Base-by-base conservation (phyloP, 306 rosid genomes). In the Albizia julibrissin region DNA sequence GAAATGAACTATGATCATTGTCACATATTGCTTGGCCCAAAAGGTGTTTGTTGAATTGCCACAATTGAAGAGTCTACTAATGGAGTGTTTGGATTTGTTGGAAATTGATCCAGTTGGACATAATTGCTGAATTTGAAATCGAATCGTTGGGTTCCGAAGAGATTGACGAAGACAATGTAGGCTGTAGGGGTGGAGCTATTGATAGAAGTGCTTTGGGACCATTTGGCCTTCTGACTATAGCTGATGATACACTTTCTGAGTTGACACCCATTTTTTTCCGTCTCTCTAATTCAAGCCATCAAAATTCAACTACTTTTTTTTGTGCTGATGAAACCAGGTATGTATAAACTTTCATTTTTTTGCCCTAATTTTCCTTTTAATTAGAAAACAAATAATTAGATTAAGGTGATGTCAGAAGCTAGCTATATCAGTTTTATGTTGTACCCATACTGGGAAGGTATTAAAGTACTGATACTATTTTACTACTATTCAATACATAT, bases 261-360 rank as follows among this genome's bases (percentile, higher is more conserved):
- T 82, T 84, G 1, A 94, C 98, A 66, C 94, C 97, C 4, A 66
- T 94, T 71, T 92, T 90, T 79, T 92, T 94, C 77, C 85, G 85
- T 43, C 62, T 61, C 52, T 65, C 91, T 69, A 85, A 80, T 69
- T 66, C 88, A 44, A 79, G 72, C 11, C 70, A 71, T 76, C 86
- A 77, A 69, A 78, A 11, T 67, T 49, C 78, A 31, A 79, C 82
- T 10, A 83, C 96, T 80, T 91, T 58, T 80, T 94, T 94, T 82
- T 94, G 98, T 74, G 86, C 84, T 3, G 98, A 94, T 54, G 90
- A 91, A 83, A 85, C 81, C 46, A 91, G 98, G 98, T 94, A 83
- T 77, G 49, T 10, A 11, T 0, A 5, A 42, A 37, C 64, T 58
- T 79, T 50, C 21, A 4, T 31, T 65, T 31, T 65, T 6, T 65